These are phyloP conservation scores for Botrytis pseudocinerea DNA, from an alignment of 2,329 filamentous ascomycete genomes.

Conservation along the genomic window DNA sequence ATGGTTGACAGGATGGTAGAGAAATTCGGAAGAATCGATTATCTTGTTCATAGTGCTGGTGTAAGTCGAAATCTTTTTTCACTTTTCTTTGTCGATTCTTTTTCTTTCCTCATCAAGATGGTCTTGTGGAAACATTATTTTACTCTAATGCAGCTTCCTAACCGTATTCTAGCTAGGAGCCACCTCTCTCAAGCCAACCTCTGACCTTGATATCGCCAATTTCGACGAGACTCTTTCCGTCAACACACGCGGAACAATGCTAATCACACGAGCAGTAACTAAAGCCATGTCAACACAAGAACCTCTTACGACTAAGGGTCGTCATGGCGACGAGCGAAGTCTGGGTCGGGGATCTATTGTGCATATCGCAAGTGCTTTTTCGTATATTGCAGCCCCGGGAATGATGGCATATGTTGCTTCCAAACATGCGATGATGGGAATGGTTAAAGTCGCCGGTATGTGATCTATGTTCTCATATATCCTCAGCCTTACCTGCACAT, in stretches of 20 bases:
- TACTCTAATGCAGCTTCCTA: too few species aligned
- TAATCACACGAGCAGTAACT: too few species aligned
- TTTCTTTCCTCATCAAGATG: background rate
- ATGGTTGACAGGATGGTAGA: slow-evolving; percentile 4
- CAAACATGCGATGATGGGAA: background rate
- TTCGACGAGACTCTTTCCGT: background rate
- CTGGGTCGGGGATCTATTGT: background rate
- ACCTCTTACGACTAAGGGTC: background rate
- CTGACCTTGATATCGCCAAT: background rate
- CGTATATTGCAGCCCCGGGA: background rate
- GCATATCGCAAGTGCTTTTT: background rate
- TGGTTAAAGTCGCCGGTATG: background rate
- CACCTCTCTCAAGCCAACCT: background rate
- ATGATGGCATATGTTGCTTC: background rate
- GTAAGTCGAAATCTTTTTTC: background rate
- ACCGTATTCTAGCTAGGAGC: background rate
- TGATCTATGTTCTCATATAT: background rate
- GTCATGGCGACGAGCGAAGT: background rate
- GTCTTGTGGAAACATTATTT: too few species aligned
- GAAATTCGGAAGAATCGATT: background rate
- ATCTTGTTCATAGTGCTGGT: background rate
- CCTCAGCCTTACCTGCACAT: background rate
- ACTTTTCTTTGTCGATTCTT: background rate
- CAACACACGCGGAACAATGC: background rate
- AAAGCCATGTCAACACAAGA: background rate